Conservation (phyloP, 2,329 filamentous ascomycete species). For the Colletotrichum limetticola region DNA sequence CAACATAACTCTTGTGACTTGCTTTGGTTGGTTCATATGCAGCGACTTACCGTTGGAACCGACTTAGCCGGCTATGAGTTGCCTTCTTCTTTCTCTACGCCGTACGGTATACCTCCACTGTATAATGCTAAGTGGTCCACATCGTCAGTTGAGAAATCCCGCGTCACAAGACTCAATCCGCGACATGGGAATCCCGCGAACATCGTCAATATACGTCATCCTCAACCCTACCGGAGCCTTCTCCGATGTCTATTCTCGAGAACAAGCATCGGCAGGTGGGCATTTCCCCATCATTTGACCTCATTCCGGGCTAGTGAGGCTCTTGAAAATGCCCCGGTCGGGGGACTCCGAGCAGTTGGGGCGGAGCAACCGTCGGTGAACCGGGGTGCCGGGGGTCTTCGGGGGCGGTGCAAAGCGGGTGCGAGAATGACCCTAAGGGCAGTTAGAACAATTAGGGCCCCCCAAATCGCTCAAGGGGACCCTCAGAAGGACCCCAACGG, state of each 20-base stretch:
- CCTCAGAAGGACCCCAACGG: neutral
- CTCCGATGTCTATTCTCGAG: constrained; percentile 7
- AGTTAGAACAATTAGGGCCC: too few relatives aligned
- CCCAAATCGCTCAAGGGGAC: neutral
- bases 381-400: constrained; percentile 15
- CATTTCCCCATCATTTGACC: constrained; percentile 7
- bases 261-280: constrained; percentile 30
- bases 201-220: constrained; percentile 12
- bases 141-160: neutral
- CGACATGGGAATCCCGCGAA: neutral
- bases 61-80: neutral
- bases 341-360: constrained; percentile 18
- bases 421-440: neutral
- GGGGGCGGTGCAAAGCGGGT: constrained; percentile 10
- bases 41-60: neutral
- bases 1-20: neutral
- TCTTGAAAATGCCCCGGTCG: constrained; percentile 18
- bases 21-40: neutral
- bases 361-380: constrained; percentile 29
- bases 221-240: neutral
- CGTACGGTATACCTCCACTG: neutral
- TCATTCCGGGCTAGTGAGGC: constrained; percentile 24
- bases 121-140: neutral
- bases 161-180: neutral
- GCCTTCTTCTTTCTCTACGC: neutral